These are phyloP conservation scores for Aureobasidium namibiae DNA, from an alignment of 2,329 filamentous ascomycete genomes.

Conservation along the genomic window DNA sequence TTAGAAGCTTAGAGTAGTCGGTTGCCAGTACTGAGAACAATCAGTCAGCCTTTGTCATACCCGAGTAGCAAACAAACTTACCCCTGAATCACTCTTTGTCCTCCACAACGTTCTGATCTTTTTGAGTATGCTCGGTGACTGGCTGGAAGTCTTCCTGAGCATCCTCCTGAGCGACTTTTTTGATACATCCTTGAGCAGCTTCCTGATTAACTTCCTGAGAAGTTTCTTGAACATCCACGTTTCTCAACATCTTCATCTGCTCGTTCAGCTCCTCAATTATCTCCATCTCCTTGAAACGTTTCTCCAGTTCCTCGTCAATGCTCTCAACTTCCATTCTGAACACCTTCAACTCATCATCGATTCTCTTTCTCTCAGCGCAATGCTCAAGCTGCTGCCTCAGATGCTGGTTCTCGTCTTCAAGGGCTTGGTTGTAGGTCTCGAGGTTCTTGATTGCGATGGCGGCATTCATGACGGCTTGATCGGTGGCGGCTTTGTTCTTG, in stretches of 20 bases:
- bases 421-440: not conserved
- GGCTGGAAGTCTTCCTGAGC: not conserved
- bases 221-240: not conserved
- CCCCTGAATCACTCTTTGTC: not conserved
- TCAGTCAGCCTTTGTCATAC: not conserved
- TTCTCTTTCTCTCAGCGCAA: not conserved
- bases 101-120: too few relatives aligned
- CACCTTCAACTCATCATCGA: not conserved
- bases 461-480: not conserved
- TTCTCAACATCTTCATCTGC: not conserved
- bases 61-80: not conserved
- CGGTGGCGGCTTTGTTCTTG: conserved; percentile 1
- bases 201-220: not conserved
- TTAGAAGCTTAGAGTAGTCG: not conserved
- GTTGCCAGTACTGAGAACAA: not conserved
- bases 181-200: too few relatives aligned
- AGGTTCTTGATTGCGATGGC: not conserved
- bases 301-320: not conserved
- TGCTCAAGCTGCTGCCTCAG: not conserved
- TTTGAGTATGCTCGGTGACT: too few relatives aligned
- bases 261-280: not conserved
- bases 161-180: not conserved
- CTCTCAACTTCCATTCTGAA: not conserved
- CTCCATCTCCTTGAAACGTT: not conserved
- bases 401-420: not conserved